Evolutionary conservation across 768 basidiomycete species (phyloP).

Genomic region (Cyclocybe aegerita): DNA sequence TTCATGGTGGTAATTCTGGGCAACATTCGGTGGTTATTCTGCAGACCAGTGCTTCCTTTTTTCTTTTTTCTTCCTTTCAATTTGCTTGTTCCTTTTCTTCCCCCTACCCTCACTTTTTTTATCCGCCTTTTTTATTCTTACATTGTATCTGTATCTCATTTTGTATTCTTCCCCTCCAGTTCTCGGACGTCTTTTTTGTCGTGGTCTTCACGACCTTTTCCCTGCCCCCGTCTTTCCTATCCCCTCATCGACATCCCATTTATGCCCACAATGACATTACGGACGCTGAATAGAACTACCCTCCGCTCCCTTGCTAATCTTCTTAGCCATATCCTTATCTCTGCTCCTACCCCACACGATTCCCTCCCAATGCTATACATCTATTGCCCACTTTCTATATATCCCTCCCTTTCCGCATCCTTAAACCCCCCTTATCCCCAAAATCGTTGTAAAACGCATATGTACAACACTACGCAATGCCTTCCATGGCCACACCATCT

Average conservation of each 20-base stretch:
- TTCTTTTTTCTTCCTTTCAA: neutral
- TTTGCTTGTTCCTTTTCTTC: neutral
- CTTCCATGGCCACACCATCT: neutral
- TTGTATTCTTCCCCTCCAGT: neutral
- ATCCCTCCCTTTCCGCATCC: neutral
- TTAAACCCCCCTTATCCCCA: neutral
- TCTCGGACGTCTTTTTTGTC: neutral
- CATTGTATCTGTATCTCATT: slow-evolving; percentile 1
- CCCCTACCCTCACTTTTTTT: neutral
- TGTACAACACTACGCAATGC: slow-evolving; percentile 11
- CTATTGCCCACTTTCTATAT: neutral
- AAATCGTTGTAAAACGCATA: slow-evolving; percentile 3
- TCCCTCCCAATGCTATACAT: too few species aligned
- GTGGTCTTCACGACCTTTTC: too few species aligned
- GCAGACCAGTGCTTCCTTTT: neutral
- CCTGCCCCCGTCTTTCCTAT: too few species aligned
- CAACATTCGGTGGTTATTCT: neutral
- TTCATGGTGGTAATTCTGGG: neutral
- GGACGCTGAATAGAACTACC: too few species aligned
- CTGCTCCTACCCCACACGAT: too few species aligned
- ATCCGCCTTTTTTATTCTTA: neutral
- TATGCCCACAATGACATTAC: too few species aligned
- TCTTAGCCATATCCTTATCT: too few species aligned
- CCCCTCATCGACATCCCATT: too few species aligned
- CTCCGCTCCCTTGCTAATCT: too few species aligned